These are phyloP conservation scores for Mycena vulgaris DNA, from an alignment of 768 basidiomycete genomes.

Conservation along the genomic window DNA sequence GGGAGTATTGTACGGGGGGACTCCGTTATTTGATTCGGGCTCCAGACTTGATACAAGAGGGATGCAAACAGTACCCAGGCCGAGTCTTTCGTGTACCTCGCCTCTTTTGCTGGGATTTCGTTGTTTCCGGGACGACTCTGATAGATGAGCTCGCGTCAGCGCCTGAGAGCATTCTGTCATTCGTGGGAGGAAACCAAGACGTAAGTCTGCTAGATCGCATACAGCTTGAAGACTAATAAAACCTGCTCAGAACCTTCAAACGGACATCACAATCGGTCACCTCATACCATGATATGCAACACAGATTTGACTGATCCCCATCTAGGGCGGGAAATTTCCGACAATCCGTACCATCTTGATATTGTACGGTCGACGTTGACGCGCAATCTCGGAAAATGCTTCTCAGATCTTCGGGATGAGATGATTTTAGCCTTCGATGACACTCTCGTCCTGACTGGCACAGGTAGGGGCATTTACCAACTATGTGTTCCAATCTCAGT, in stretches of 20 bases:
- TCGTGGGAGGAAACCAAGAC: neutral
- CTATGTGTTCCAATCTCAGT: neutral
- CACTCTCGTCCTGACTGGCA: neutral
- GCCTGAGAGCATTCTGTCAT: slow-evolving; percentile 8
- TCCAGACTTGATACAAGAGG: slow-evolving; percentile 1
- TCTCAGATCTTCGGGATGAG: slow-evolving; percentile 9
- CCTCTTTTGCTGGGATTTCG: slow-evolving; percentile 20
- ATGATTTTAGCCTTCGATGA: neutral
- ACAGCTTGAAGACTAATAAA: neutral
- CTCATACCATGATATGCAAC: neutral
- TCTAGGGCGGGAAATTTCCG: neutral
- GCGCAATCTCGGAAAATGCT: slow-evolving; percentile 10
- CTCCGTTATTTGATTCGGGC: neutral
- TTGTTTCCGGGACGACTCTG: slow-evolving; percentile 9
- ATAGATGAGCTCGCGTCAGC: slow-evolving; percentile 5
- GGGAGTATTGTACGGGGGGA: neutral
- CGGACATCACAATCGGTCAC: neutral
- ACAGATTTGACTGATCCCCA: neutral
- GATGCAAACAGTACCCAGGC: slow-evolving; percentile 10
- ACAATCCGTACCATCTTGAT: slow-evolving; percentile 10
- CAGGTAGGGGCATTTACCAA: neutral
- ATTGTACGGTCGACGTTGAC: neutral
- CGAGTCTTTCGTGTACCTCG: too few species aligned
- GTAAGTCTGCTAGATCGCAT: slow-evolving; percentile 1
- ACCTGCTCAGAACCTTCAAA: neutral